Percentiles rank a stretch among this genome's conserved stretches.
phyloP scores from a whole-genome alignment of 1,284 basidiomycete species.

The Ganoderma resinaceum region DNA sequence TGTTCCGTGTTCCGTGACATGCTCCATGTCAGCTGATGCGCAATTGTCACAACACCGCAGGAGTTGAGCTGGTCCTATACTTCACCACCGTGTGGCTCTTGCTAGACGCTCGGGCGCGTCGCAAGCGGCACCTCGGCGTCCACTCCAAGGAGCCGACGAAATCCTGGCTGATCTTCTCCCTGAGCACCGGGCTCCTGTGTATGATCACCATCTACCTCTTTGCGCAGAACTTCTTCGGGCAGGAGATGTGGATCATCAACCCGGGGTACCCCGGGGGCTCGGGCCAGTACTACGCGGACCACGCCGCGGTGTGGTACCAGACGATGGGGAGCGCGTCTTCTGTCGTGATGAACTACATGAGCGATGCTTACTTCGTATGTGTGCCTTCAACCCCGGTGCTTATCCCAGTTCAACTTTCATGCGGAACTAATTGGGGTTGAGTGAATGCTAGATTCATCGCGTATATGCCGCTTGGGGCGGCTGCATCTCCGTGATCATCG shows the following conservation, averaged over 20 bases:
- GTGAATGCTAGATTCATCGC: slow-evolving; percentile 24
- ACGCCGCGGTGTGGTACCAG: slow-evolving; percentile 31
- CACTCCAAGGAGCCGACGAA: background rate
- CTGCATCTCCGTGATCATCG: background rate
- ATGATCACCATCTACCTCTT: slow-evolving; percentile 29
- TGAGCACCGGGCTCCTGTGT: slow-evolving; percentile 25
- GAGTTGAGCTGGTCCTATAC: slow-evolving; percentile 27
- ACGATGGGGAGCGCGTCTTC: slow-evolving; percentile 26
- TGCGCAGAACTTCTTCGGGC: slow-evolving; percentile 25
- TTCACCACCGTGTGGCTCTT: slow-evolving; percentile 17
- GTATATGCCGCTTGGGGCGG: slow-evolving; percentile 19
- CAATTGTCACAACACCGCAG: background rate
- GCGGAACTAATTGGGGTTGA: too few relatives aligned
- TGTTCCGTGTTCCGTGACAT: background rate
- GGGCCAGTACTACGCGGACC: slow-evolving; percentile 15
- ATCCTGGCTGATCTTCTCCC: slow-evolving; percentile 18
- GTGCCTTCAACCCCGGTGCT: too few relatives aligned
- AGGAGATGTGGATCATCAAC: slow-evolving; percentile 32
- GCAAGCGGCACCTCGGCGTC: background rate
- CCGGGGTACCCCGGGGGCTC: slow-evolving; percentile 27
- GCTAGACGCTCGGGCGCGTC: background rate
- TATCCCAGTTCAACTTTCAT: too few relatives aligned
- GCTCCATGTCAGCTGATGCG: background rate
- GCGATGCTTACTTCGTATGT: slow-evolving; percentile 27
- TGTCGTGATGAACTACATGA: slow-evolving; percentile 23